A percentile compares a stretch with the other conserved stretches of the same genome.
Conservation (phyloP, 2,329 filamentous ascomycete species). For the Aspergillus ochraceoroseus region DNA sequence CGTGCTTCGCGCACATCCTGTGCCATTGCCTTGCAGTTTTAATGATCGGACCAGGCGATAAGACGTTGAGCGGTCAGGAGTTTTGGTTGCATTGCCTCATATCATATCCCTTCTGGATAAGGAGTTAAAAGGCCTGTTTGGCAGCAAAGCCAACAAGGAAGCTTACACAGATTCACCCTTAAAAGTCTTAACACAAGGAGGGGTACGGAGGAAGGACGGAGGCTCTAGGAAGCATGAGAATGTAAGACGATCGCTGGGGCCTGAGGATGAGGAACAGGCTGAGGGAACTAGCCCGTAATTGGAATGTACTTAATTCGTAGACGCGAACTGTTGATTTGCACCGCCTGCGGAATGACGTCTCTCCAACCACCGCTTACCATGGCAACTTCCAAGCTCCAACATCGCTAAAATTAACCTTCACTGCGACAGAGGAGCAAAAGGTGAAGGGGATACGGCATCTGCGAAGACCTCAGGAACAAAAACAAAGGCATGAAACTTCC, state of each 20-base stretch:
- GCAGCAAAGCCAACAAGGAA: conserved; percentile 4
- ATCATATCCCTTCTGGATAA: conserved; percentile 18
- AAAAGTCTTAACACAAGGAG: neutral
- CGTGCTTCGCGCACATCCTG: conserved; percentile 28
- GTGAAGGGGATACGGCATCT: neutral
- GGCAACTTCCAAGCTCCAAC: neutral
- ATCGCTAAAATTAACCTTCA: neutral
- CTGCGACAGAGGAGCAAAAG: neutral
- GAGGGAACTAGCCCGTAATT: neutral
- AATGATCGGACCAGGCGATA: conserved; percentile 19
- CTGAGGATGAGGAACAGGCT: no score
- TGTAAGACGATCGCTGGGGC: neutral
- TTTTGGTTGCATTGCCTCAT: conserved; percentile 26
- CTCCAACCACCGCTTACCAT: conserved; percentile 4
- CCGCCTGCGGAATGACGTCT: conserved; percentile 15
- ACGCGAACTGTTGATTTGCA: no score
- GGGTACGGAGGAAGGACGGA: neutral
- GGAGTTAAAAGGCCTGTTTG: conserved; percentile 8
- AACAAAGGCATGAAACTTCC: conserved; percentile 24
- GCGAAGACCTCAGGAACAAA: neutral
- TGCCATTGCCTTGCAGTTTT: conserved; percentile 30
- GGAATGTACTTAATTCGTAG: conserved; percentile 2
- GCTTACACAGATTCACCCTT: neutral
- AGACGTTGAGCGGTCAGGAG: conserved; percentile 23
- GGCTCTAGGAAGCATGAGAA: neutral